Base-by-base conservation (phyloP, 2,329 filamentous ascomycete species). In the Fusarium siculi region DNA sequence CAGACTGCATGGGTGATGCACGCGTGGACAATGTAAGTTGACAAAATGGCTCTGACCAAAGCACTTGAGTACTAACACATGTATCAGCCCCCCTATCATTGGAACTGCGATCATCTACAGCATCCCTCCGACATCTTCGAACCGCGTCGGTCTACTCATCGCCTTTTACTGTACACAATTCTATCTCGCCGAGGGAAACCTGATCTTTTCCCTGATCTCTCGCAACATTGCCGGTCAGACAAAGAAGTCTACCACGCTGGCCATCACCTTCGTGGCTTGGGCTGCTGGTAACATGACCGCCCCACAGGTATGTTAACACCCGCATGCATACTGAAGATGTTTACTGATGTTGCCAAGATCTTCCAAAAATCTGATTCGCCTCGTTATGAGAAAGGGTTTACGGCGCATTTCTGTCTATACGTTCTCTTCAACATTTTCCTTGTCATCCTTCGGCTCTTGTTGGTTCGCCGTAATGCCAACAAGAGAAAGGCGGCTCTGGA, bases 161-260 rank as follows among this genome's bases (percentile, higher is more conserved):
- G 79, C 80, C 25, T 85, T 86, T 39, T 85, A 84, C 37, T 86
- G 84, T 74, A 85, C 84, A 25, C 11, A 85, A 4, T 54, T 40
- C 15, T 54, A 39, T 11, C 36, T 37, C 10, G 36, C 52, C 9
- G 34, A 54, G 25, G 52, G 52, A 10, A 54, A 54, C 8, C 10
- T 54, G 36, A 40, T 54, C 7, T 39, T 54, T 18, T 54, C 52
- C 4, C 36, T 54, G 0, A 54, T 54, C 52, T 39, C 52, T 30
- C 52, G 52, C 18, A 56, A 86, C 65, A 81, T 83, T 37, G 82
- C 80, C 6, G 84, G 84, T 1, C 82, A 84, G 54, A 85, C 84
- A 1, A 85, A 85, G 74, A 85, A 85, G 68, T 81, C 82, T 62
- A 83, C 81, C 0, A 80, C 83, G 18, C 81, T 83, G 2, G 79